Evolutionary conservation across 169 alveolate species (phyloP).

Genomic region (Plasmodium reichenowi): DNA sequence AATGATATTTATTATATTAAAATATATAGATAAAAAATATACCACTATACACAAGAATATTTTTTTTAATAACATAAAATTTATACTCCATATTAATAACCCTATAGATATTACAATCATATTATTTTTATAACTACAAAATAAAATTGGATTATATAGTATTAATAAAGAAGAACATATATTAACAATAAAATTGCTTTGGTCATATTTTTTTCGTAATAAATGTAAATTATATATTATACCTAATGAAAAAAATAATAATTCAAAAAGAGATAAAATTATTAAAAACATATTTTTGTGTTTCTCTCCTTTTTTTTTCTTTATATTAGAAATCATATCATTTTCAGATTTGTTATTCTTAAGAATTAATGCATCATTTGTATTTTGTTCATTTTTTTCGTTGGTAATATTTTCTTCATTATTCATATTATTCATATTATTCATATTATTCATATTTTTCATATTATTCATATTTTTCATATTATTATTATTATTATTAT

Average conservation of each 20-base stretch:
- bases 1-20: slow-evolving; percentile 20
- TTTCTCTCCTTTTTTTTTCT: background rate
- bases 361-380: background rate
- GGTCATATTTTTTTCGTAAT: slow-evolving; percentile 27
- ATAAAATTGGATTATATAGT: slow-evolving; percentile 61
- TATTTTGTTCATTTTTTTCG: background rate
- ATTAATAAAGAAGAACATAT: slow-evolving; percentile 49
- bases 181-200: slow-evolving; percentile 24
- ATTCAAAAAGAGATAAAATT: slow-evolving; percentile 33
- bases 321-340: background rate
- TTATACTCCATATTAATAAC: slow-evolving; percentile 56
- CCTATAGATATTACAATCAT: slow-evolving; percentile 48
- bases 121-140: slow-evolving; percentile 36
- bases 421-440: background rate
- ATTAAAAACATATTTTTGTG: background rate
- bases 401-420: background rate
- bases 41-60: slow-evolving; percentile 21
- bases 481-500: background rate
- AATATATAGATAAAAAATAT: slow-evolving; percentile 47
- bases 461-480: too few relatives aligned
- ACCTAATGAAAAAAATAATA: slow-evolving; percentile 55
- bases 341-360: background rate
- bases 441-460: background rate
- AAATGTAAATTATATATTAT: slow-evolving; percentile 47
- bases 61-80: slow-evolving; percentile 39